Percentiles rank a stretch among this genome's conserved stretches.
Evolutionary conservation across 78 protist species (phyloP).

Genomic region (Monosiga brevicollis): DNA sequence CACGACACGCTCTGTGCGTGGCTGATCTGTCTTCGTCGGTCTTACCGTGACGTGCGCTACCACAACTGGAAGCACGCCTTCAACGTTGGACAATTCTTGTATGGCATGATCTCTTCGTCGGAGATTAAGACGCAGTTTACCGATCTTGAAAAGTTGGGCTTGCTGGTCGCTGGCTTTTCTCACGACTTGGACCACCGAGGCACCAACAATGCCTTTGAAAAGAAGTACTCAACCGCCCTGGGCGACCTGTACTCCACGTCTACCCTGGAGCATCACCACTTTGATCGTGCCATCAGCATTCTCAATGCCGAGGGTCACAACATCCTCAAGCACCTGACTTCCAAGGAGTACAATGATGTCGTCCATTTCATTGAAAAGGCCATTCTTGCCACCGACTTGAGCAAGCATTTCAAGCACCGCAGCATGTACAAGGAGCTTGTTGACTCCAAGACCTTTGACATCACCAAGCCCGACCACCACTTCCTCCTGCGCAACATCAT

Average conservation of each 20-base stretch:
- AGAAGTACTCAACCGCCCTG: not conserved
- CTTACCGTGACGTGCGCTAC: not conserved
- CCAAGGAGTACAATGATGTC: not conserved
- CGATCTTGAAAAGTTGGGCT: not conserved
- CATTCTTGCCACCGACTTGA: not conserved
- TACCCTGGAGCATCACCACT: not conserved
- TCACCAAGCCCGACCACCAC: not conserved
- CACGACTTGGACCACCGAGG: constrained; percentile 1
- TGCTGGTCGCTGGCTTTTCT: not conserved
- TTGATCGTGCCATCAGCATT: not conserved
- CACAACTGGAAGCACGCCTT: constrained; percentile 1
- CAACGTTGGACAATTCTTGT: not conserved
- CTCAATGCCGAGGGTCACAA: not conserved
- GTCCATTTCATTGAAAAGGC: not conserved
- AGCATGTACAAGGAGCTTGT: not conserved
- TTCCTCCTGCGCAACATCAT: not conserved
- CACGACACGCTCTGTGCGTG: not conserved
- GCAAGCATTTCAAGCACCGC: not conserved
- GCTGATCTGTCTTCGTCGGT: not conserved
- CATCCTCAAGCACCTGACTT: not conserved
- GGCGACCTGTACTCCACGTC: not conserved
- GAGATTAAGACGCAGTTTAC: not conserved
- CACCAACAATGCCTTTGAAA: not conserved
- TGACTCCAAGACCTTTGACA: not conserved
- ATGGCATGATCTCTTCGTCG: not conserved